These are phyloP conservation scores for Diutina neorugosa DNA, from an alignment of 1,139 yeast species.

Conservation along the genomic window DNA sequence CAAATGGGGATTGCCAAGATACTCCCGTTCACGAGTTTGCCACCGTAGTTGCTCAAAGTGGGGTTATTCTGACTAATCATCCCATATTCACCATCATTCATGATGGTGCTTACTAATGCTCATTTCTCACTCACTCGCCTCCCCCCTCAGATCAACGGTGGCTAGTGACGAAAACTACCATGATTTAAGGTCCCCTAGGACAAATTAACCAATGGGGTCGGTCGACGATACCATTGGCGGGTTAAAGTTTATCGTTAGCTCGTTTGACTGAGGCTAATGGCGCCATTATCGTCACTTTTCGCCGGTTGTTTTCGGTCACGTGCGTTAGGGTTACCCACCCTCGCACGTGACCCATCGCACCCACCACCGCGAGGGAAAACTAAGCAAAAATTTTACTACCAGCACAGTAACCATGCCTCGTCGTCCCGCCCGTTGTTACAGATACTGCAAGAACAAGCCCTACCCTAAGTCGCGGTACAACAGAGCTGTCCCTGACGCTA, in stretches of 20 bases:
- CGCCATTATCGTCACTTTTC: neutral
- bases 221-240: no score
- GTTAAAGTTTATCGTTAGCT: no score
- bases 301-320: neutral
- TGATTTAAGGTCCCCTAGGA: no score
- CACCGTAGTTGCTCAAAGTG: neutral
- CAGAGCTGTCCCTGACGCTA: slow-evolving; percentile 99
- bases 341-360: no score
- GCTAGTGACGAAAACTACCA: no score
- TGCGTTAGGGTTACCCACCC: neutral
- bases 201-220: no score
- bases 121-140: neutral
- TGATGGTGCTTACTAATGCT: neutral
- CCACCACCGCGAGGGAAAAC: neutral
- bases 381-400: neutral
- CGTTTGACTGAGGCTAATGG: no score
- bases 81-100: neutral
- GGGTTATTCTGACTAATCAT: neutral
- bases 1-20: neutral
- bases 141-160: no score
- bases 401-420: slow-evolving; percentile 71
- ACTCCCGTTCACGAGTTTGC: neutral
- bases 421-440: slow-evolving; percentile 99
- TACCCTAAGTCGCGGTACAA: slow-evolving; percentile 99
- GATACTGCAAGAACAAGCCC: slow-evolving; percentile 99